phyloP scores from a whole-genome alignment of 1,284 basidiomycete species.

The Puccinia coronata region DNA sequence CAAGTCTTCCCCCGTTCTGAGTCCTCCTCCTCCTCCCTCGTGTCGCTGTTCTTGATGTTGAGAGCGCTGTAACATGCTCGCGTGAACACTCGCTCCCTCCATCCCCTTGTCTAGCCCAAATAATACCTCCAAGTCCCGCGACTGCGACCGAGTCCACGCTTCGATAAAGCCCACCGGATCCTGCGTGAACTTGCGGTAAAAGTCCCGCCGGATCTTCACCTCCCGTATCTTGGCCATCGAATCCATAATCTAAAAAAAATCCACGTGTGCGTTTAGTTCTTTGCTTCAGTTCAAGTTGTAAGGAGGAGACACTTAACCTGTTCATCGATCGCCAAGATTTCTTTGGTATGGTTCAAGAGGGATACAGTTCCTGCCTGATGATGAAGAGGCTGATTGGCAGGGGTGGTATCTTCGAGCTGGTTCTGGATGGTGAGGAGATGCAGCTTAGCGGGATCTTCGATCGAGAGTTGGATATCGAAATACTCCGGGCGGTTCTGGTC shows the following conservation, averaged over 20 bases:
- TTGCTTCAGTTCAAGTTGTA: background rate
- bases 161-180: conserved; percentile 43
- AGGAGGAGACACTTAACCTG: conserved; percentile 5
- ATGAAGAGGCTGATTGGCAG: background rate
- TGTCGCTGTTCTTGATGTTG: background rate
- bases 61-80: background rate
- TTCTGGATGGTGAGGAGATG: conserved; percentile 38
- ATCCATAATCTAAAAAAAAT: conserved; percentile 33
- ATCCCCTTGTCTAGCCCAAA: conserved; percentile 27
- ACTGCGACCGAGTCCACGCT: conserved; percentile 36
- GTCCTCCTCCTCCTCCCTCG: background rate
- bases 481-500: conserved; percentile 32
- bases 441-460: conserved; percentile 46
- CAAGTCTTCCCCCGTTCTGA: no score
- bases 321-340: conserved; percentile 42
- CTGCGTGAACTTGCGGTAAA: conserved; percentile 35
- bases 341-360: conserved; percentile 20
- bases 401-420: conserved; percentile 21
- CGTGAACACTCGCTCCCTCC: background rate
- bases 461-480: conserved; percentile 42
- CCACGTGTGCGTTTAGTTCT: background rate
- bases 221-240: conserved; percentile 34
- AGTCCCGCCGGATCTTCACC: conserved; percentile 44
- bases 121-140: conserved; percentile 29
- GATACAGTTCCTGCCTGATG: background rate